Evolutionary conservation across 2,329 filamentous ascomycete species (phyloP).

Genomic region (Ambrosiella cleistominuta): DNA sequence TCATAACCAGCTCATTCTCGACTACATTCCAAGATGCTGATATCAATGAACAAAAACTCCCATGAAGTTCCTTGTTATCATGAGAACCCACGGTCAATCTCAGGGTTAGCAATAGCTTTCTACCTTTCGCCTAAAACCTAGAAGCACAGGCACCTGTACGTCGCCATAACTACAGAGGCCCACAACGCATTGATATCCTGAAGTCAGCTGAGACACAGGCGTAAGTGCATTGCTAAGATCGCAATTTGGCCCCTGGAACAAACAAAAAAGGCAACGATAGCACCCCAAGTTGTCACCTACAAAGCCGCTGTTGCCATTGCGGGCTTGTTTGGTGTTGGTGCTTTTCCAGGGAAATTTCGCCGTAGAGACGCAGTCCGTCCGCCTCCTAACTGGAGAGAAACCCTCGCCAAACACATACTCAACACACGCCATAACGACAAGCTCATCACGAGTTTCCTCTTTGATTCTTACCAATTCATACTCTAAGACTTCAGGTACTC

Average conservation of each 20-base stretch:
- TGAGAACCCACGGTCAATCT: too few species aligned
- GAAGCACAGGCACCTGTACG: too few species aligned
- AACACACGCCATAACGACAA: not conserved
- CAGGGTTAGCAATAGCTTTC: too few species aligned
- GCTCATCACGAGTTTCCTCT: not conserved
- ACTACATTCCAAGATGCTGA: too few species aligned
- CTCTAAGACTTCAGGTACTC: not conserved
- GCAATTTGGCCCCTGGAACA: not conserved
- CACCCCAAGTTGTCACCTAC: not conserved
- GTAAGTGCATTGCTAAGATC: not conserved
- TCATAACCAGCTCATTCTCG: too few species aligned
- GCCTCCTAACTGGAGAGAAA: not conserved
- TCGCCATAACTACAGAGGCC: not conserved
- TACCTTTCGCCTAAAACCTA: too few species aligned
- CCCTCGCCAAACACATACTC: not conserved
- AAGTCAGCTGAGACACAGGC: not conserved
- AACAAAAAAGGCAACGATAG: not conserved
- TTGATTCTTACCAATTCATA: not conserved
- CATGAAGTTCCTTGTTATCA: too few species aligned
- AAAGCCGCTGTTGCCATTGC: not conserved
- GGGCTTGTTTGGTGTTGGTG: not conserved
- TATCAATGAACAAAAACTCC: too few species aligned
- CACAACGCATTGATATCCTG: not conserved
- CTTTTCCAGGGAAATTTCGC: not conserved
- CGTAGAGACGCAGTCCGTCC: not conserved